phyloP scores from a whole-genome alignment of 805 yeast genomes.

The Barnettozyma wickerhamii region DNA sequence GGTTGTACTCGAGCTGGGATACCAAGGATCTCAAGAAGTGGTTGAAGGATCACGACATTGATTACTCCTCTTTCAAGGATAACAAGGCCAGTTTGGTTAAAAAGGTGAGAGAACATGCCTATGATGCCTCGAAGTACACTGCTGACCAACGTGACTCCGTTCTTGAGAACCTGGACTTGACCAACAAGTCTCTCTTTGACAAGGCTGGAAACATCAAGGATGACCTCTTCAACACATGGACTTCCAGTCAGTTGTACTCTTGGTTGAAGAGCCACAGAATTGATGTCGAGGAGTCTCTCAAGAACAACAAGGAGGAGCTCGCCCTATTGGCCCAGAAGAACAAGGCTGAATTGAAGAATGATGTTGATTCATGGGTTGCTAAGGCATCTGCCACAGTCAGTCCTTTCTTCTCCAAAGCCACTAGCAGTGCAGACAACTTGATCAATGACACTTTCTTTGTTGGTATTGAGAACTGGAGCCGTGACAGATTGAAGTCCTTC shows the following conservation, averaged over 20 bases:
- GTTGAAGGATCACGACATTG: conserved; percentile 42
- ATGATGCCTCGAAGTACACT: conserved; percentile 36
- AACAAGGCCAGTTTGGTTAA: conserved; percentile 43
- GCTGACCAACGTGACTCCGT: conserved; percentile 35
- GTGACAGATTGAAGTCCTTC: conserved; percentile 38
- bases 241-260: conserved; percentile 47
- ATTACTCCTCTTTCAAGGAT: conserved; percentile 32
- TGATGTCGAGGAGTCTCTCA: conserved; percentile 31
- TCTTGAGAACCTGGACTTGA: conserved; percentile 37
- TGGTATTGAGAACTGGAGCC: conserved; percentile 44
- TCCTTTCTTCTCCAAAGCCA: conserved; percentile 33
- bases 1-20: conserved; percentile 53
- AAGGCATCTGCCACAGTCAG: conserved; percentile 27
- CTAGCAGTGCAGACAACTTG: conserved; percentile 29
- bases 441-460: conserved; percentile 43
- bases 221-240: conserved; percentile 47
- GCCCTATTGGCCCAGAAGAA: conserved; percentile 31
- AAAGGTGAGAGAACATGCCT: conserved; percentile 42
- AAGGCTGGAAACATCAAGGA: conserved; percentile 37
- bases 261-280: conserved; percentile 49
- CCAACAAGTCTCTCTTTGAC: conserved; percentile 33
- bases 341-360: conserved; percentile 32
- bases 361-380: conserved; percentile 34
- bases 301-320: conserved; percentile 32
- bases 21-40: conserved; percentile 43